Conservation (phyloP, 306 rosid genomes). For the Rosa multiflora region DNA sequence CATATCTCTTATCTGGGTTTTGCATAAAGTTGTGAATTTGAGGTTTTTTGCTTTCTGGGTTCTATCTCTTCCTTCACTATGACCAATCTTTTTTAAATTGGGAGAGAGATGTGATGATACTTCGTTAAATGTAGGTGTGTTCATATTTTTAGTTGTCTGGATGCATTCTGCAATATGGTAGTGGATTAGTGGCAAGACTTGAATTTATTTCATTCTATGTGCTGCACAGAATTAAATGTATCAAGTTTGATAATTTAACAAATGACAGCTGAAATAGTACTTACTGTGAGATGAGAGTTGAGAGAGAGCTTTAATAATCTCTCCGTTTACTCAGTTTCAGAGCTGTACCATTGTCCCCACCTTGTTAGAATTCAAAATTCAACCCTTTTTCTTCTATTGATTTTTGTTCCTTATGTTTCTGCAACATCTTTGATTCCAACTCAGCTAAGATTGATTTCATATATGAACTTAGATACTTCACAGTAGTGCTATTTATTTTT, state of each 20-base stretch:
- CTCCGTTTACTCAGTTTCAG: neutral
- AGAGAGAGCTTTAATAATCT: neutral
- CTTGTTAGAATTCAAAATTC: constrained; percentile 4
- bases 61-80: constrained; percentile 23
- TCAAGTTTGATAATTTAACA: neutral
- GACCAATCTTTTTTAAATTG: neutral
- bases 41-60: constrained; percentile 24
- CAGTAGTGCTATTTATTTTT: neutral
- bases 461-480: neutral
- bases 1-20: constrained; percentile 26
- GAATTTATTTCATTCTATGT: neutral
- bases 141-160: neutral
- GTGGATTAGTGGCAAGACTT: neutral
- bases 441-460: constrained; percentile 5
- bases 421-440: neutral
- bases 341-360: neutral
- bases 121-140: neutral
- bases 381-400: neutral
- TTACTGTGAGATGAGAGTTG: neutral
- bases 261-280: neutral
- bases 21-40: constrained; percentile 12
- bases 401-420: neutral
- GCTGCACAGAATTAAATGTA: neutral
- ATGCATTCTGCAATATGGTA: neutral
- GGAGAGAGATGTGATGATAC: neutral